Conservation (phyloP, 140 eudicot genomes). For the Senecio squalidus region DNA sequence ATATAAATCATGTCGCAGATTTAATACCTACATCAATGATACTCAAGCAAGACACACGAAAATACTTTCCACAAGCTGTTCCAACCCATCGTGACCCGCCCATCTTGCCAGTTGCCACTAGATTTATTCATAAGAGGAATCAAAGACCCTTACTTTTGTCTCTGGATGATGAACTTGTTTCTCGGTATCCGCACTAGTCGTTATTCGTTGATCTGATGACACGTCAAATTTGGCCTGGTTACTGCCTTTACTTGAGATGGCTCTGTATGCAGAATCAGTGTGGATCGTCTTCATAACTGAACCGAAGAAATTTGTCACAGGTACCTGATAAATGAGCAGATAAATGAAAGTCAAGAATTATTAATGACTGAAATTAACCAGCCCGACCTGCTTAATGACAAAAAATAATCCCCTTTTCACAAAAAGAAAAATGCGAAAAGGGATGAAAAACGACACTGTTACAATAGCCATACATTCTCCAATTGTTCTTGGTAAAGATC, state of each 20-base stretch:
- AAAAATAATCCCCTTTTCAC: background rate
- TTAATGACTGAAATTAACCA: no score
- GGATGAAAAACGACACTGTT: conserved; percentile 7
- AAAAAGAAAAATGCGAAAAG: background rate
- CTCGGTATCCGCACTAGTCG: conserved; percentile 31
- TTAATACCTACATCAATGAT: no score
- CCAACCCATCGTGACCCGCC: background rate
- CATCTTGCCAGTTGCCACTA: background rate
- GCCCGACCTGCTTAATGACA: no score
- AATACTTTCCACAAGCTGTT: no score
- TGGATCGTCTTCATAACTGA: conserved; percentile 93
- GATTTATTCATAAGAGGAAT: background rate
- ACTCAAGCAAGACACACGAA: no score
- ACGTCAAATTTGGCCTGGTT: conserved; percentile 15
- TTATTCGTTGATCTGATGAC: conserved; percentile 26
- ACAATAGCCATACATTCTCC: conserved; percentile 52
- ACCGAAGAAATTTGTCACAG: conserved; percentile 95
- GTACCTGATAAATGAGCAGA: no score
- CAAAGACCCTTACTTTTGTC: conserved; percentile 29
- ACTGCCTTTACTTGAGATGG: conserved; percentile 33
- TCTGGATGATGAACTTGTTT: conserved; percentile 28
- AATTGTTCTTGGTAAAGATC: conserved; percentile 67
- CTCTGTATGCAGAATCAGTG: conserved; percentile 71
- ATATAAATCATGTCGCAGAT: no score
- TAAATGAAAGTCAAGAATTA: no score